Evolutionary conservation across 2,329 filamentous ascomycete genomes (phyloP).

Genomic region (Cladosporium sp.): DNA sequence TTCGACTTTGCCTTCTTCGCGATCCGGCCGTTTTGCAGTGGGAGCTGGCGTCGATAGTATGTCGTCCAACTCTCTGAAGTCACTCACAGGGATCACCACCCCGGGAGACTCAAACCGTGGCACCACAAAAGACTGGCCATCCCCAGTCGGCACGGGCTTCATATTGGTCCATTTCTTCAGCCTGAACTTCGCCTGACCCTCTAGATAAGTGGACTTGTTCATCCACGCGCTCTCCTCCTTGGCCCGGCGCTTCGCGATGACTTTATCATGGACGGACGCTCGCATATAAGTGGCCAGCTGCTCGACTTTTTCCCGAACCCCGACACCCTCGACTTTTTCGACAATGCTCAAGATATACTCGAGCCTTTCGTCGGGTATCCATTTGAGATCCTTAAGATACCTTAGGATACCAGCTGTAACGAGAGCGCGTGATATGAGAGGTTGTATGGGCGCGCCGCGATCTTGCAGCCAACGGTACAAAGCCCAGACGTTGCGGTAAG

Average conservation of each 20-base stretch:
- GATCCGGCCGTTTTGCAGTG: not conserved
- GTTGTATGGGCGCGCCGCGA: constrained; percentile 44
- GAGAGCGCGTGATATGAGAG: constrained; percentile 49
- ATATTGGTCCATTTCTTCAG: constrained; percentile 8
- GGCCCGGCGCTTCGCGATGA: not conserved
- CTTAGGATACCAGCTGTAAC: constrained; percentile 50
- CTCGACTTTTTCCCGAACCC: not conserved
- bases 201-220: not conserved
- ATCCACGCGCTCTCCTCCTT: not conserved
- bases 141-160: not conserved
- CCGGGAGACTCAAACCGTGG: not conserved
- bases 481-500: constrained; percentile 49
- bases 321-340: constrained; percentile 6
- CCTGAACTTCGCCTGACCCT: not conserved
- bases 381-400: not conserved
- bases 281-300: constrained; percentile 1
- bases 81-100: not conserved
- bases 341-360: constrained; percentile 15
- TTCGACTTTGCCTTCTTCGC: not conserved
- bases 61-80: not conserved
- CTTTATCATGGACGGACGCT: not conserved
- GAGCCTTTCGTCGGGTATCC: constrained; percentile 7
- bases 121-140: not conserved
- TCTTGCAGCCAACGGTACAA: constrained; percentile 48
- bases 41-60: not conserved